phyloP scores from a whole-genome alignment of 306 rosid genomes.

The Clitoria ternatea region DNA sequence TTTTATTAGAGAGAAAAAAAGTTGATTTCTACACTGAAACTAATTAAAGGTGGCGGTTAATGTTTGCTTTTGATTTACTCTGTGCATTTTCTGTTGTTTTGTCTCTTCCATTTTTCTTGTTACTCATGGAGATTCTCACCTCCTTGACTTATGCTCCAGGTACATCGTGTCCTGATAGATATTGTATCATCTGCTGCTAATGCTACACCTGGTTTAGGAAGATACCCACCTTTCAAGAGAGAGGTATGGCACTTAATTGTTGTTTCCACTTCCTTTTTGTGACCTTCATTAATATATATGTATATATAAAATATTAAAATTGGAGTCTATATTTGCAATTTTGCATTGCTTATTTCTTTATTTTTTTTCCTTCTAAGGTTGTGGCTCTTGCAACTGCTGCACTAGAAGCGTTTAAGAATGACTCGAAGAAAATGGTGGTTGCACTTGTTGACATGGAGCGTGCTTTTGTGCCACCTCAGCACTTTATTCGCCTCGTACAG shows the following conservation, averaged over 20 bases:
- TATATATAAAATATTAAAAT: neutral
- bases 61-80: neutral
- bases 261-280: conserved; percentile 6
- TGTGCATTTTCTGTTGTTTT: neutral
- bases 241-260: conserved; percentile 54
- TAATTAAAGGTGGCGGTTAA: neutral
- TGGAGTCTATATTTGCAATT: neutral
- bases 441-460: conserved; percentile 99
- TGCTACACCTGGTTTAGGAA: conserved; percentile 97
- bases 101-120: conserved; percentile 12
- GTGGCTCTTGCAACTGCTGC: conserved; percentile 89
- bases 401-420: conserved; percentile 78
- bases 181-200: conserved; percentile 86
- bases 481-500: conserved; percentile 92
- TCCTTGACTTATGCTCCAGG: conserved; percentile 42
- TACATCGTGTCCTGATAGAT: conserved; percentile 84
- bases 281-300: neutral
- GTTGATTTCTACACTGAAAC: neutral
- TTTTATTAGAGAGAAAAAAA: neutral
- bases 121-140: conserved; percentile 22
- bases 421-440: conserved; percentile 94
- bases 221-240: conserved; percentile 97
- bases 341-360: neutral
- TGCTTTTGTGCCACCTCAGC: conserved; percentile 98
- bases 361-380: conserved; percentile 41